These are phyloP conservation scores for Plantago rigida DNA, from an alignment of 305 asterid species.

Conservation along the genomic window DNA sequence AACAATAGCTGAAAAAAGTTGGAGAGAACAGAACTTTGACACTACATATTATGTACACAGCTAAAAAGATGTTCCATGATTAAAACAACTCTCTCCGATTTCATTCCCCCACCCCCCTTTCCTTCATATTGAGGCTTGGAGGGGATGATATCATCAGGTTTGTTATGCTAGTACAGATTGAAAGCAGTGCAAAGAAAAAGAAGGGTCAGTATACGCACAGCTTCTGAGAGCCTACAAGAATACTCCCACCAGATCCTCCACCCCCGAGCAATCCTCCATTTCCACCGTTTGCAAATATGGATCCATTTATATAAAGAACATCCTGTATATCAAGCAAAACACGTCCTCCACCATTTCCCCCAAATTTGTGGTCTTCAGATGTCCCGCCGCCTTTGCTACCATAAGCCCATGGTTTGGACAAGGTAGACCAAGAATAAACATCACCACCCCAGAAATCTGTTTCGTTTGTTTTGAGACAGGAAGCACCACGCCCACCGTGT, in stretches of 20 bases:
- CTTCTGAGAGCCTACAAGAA: slow-evolving; percentile 56
- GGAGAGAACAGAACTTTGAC: background rate
- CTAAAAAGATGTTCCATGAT: background rate
- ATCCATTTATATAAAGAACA: slow-evolving; percentile 63
- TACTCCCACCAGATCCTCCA: slow-evolving; percentile 98
- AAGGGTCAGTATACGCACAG: slow-evolving; percentile 52
- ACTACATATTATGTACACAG: background rate
- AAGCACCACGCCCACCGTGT: slow-evolving; percentile 98
- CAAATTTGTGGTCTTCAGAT: slow-evolving; percentile 55
- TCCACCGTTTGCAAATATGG: slow-evolving; percentile 84
- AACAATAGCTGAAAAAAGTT: background rate
- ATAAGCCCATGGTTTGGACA: slow-evolving; percentile 74
- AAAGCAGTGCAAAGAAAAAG: slow-evolving; percentile 24
- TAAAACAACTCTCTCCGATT: background rate
- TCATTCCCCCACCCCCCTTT: too few species aligned
- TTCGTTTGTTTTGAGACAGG: slow-evolving; percentile 64
- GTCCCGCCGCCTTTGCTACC: slow-evolving; percentile 91
- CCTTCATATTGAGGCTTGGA: background rate
- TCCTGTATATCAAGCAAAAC: slow-evolving; percentile 55
- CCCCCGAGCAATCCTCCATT: slow-evolving; percentile 84
- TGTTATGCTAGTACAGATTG: background rate
- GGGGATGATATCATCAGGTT: background rate
- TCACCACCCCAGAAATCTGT: slow-evolving; percentile 91
- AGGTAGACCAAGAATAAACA: slow-evolving; percentile 76
- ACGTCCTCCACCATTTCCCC: slow-evolving; percentile 94